A percentile compares a stretch with the other conserved stretches of the same genome.
Conservation (phyloP, 495 filamentous ascomycete species). For the Penicillium desertorum region DNA sequence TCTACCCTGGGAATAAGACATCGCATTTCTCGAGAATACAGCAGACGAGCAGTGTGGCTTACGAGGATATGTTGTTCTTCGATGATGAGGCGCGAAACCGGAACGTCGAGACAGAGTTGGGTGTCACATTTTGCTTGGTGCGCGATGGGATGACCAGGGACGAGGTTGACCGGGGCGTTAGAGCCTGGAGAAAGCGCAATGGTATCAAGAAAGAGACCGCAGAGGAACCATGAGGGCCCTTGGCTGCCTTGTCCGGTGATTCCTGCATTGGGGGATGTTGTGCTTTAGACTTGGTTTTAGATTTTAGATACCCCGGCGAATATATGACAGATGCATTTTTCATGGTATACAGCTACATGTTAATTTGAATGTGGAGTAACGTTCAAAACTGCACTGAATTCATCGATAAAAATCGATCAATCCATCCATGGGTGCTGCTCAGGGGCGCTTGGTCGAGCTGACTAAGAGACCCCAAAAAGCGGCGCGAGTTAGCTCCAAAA, state of each 20-base stretch:
- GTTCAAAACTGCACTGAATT: not conserved
- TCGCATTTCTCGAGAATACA: constrained; percentile 76
- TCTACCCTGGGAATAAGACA: constrained; percentile 85
- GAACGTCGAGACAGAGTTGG: constrained; percentile 76
- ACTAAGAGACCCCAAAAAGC: not conserved
- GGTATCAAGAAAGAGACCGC: constrained; percentile 41
- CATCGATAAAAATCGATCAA: not conserved
- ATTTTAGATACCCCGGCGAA: constrained; percentile 2
- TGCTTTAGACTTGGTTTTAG: not conserved
- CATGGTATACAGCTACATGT: not conserved
- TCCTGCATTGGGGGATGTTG: not conserved
- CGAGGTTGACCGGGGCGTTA: constrained; percentile 77
- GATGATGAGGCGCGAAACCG: constrained; percentile 88
- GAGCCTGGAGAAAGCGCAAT: constrained; percentile 76
- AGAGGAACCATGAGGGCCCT: constrained; percentile 7
- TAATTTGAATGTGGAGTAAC: too few relatives aligned
- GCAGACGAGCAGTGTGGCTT: constrained; percentile 60
- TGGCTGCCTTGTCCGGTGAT: not conserved
- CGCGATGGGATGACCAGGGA: constrained; percentile 73
- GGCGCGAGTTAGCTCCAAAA: not conserved
- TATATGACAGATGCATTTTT: not conserved
- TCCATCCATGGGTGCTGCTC: not conserved
- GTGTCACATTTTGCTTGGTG: constrained; percentile 81
- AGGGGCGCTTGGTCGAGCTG: not conserved
- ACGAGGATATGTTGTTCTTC: constrained; percentile 91